Evolutionary conservation across 805 yeast genomes (phyloP), one percentile per base, ranked within the genome.

Genomic region (Nakazawaea laoshanensis): DNA sequence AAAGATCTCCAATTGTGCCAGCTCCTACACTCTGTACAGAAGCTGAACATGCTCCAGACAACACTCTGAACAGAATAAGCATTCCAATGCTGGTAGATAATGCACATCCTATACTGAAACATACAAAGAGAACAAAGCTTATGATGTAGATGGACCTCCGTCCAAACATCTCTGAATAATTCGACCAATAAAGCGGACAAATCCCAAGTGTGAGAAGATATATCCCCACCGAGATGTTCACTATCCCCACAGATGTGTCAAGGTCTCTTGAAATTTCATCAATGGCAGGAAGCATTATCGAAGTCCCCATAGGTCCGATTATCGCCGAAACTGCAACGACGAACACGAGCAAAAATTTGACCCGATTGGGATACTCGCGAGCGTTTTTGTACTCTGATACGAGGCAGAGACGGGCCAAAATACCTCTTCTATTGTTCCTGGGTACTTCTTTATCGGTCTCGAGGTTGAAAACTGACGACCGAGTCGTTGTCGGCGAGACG

Each of bases 1-100:
- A 86, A 22, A 86, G 49, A 48, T 86, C 95, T 14, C 83, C 69
- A 13, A 85, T 77, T 1, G 94, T 82, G 2, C 94, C 95, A 0
- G 95, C 95, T 4, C 95, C 95, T 19, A 85, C 85, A 13, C 88
- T 72, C 50, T 86, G 95, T 0, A 86, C 95, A 26, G 86, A 73
- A 1, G 92, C 92, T 2, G 88, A 79, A 39, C 79, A 71, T 0
- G 86, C 95, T 34, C 95, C 94, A 27, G 80, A 63, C 1, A 85
- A 53, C 4, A 81, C 70, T 44, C 95, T 63, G 35, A 85, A 69
- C 2, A 71, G 74, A 42, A 84, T 80, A 30, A 86, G 65, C 33
- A 75, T 61, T 1, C 65, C 65, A 20, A 85, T 76, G 35, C 57
- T 63, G 2, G 75, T 78, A 0, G 86, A 61, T 17, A 79, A 53